Conservation (phyloP, 306 rosid genomes). For the Elaeagnus macrophylla region DNA sequence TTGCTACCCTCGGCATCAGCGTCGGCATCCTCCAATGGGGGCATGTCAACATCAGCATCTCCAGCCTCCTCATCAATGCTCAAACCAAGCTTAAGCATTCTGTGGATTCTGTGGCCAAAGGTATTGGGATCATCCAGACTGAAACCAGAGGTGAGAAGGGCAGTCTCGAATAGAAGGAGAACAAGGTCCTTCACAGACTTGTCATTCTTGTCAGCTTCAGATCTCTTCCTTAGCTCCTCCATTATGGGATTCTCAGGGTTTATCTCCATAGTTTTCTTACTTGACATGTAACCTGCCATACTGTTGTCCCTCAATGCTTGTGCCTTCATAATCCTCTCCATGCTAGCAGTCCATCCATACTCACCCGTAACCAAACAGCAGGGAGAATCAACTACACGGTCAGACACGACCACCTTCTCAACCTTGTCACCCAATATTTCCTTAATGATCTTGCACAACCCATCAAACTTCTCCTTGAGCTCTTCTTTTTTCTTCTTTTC, state of each 20-base stretch:
- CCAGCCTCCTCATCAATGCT: conserved; percentile 79
- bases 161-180: conserved; percentile 76
- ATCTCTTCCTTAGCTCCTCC: conserved; percentile 89
- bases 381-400: no score
- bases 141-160: conserved; percentile 88
- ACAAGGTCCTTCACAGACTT: conserved; percentile 92
- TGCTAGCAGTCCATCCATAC: no score
- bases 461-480: conserved; percentile 52
- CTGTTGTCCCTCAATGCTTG: conserved; percentile 88
- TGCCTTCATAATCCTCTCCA: no score
- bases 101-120: conserved; percentile 88
- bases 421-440: conserved; percentile 69
- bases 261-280: conserved; percentile 97
- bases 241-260: conserved; percentile 88
- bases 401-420: no score
- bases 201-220: conserved; percentile 82
- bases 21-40: conserved; percentile 71
- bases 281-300: conserved; percentile 92
- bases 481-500: conserved; percentile 59
- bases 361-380: no score
- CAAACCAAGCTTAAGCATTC: conserved; percentile 87
- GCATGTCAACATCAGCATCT: conserved; percentile 76
- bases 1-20: conserved; percentile 88
- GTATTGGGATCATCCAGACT: conserved; percentile 97
- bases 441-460: conserved; percentile 68